Conservation (phyloP, 164 flowering plant species). For the Euptelea pleiosperma region DNA sequence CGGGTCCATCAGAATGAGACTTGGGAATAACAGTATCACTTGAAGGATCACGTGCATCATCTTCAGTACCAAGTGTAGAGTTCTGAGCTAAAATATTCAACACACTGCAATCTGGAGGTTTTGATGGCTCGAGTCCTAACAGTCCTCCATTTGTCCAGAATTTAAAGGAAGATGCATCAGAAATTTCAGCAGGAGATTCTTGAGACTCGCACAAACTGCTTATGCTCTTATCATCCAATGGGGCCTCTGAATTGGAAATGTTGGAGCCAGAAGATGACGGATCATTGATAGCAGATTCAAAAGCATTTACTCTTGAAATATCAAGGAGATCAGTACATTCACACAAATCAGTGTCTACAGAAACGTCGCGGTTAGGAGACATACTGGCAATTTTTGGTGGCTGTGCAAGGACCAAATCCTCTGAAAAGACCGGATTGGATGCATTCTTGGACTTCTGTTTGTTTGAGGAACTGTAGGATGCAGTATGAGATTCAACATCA, state of each 20-base stretch:
- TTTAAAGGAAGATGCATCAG: constrained; percentile 29
- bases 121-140: constrained; percentile 86
- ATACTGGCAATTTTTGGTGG: constrained; percentile 19
- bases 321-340: constrained; percentile 20
- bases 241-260: constrained; percentile 12
- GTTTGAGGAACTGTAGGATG: constrained; percentile 18
- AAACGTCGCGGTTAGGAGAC: constrained; percentile 16
- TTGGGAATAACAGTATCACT: constrained; percentile 4
- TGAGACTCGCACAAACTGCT: constrained; percentile 23
- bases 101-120: constrained; percentile 60
- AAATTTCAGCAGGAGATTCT: constrained; percentile 30
- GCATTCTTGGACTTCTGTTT: constrained; percentile 13
- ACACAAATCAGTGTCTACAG: constrained; percentile 12
- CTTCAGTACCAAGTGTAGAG: constrained; percentile 13
- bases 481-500: constrained; percentile 23
- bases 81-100: constrained; percentile 22
- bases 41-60: constrained; percentile 16
- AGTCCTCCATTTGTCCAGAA: constrained; percentile 96
- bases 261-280: constrained; percentile 20
- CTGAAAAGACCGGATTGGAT: constrained; percentile 17
- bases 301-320: constrained; percentile 16
- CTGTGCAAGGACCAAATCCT: constrained; percentile 22
- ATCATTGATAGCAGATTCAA: constrained; percentile 23
- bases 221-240: constrained; percentile 14
- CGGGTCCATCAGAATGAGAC: constrained; percentile 13